Evolutionary conservation across 2,329 filamentous ascomycete genomes (phyloP).

Genomic region (Pseudocercospora fijiensis): DNA sequence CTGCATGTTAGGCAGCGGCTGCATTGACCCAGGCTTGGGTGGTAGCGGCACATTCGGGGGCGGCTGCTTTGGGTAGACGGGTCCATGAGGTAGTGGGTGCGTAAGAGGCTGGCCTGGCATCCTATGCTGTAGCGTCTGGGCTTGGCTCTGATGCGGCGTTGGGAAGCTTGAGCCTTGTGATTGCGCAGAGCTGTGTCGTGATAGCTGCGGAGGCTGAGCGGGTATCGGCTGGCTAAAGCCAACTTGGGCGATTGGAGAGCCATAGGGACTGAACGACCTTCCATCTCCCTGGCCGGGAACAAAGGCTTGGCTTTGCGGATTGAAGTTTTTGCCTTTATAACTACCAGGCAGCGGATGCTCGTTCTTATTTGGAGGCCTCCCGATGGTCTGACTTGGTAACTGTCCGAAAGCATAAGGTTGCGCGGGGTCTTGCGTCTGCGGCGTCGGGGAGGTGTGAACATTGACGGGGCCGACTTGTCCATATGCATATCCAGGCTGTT

Average conservation of each 20-base stretch:
- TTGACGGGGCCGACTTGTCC: neutral
- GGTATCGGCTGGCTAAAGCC: constrained; percentile 14
- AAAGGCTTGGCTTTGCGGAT: constrained; percentile 91
- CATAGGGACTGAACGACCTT: constrained; percentile 30
- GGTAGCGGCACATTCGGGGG: constrained; percentile 38
- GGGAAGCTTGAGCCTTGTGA: constrained; percentile 34
- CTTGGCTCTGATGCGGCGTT: constrained; percentile 26
- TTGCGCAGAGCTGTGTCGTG: constrained; percentile 37
- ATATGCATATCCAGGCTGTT: constrained; percentile 20
- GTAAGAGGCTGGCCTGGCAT: constrained; percentile 30
- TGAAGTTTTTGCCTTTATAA: constrained; percentile 82
- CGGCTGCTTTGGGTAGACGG: constrained; percentile 39
- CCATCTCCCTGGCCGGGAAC: constrained; percentile 59
- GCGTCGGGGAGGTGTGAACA: neutral
- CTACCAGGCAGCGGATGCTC: constrained; percentile 84
- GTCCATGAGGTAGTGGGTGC: constrained; percentile 40
- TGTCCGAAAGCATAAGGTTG: constrained; percentile 73
- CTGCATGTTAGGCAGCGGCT: constrained; percentile 19
- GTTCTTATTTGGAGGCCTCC: constrained; percentile 67
- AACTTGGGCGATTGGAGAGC: constrained; percentile 15
- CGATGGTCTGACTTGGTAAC: constrained; percentile 67
- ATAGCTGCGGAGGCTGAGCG: constrained; percentile 24
- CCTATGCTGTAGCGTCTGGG: constrained; percentile 24
- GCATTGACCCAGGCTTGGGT: constrained; percentile 31
- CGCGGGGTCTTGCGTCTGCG: constrained; percentile 38